phyloP scores from a whole-genome alignment of 2,329 filamentous ascomycete genomes.

The Arthrobotrys iridis region DNA sequence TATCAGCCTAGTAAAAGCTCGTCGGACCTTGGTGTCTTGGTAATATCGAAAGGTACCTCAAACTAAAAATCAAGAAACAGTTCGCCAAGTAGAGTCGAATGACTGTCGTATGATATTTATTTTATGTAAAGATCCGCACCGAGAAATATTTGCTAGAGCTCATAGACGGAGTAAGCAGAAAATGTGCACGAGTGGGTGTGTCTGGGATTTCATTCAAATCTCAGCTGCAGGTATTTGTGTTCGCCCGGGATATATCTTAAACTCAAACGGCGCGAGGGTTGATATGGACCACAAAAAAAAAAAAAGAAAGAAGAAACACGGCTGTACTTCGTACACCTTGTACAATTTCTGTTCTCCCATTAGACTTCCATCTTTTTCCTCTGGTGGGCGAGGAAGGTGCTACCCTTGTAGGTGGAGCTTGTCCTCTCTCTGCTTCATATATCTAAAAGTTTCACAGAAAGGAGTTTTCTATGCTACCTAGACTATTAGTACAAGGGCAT shows the following conservation, averaged over 20 bases:
- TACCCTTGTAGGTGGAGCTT: slow-evolving; percentile 1
- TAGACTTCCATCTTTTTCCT: neutral
- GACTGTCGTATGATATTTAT: slow-evolving; percentile 8
- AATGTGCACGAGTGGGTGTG: neutral
- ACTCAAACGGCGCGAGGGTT: neutral
- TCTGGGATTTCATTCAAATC: slow-evolving; percentile 2
- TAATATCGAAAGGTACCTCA: neutral
- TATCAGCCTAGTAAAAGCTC: slow-evolving; percentile 8
- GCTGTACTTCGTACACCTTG: slow-evolving; percentile 33
- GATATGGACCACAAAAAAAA: no score
- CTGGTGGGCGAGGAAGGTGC: neutral
- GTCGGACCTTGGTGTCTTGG: slow-evolving; percentile 2
- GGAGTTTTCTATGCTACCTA: slow-evolving; percentile 1
- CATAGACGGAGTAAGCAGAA: neutral
- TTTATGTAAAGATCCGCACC: neutral
- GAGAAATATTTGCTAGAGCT: neutral
- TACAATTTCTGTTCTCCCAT: neutral
- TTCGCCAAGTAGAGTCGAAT: neutral
- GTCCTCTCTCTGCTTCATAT: neutral
- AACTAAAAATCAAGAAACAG: neutral
- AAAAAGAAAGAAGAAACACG: no score
- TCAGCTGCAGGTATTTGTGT: neutral
- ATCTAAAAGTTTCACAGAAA: slow-evolving; percentile 14
- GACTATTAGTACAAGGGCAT: neutral
- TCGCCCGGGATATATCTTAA: no score